Evolutionary conservation across 306 rosid genomes (phyloP), one percentile per base, ranked within the genome.

Genomic region (Dalbergia oliveri): DNA sequence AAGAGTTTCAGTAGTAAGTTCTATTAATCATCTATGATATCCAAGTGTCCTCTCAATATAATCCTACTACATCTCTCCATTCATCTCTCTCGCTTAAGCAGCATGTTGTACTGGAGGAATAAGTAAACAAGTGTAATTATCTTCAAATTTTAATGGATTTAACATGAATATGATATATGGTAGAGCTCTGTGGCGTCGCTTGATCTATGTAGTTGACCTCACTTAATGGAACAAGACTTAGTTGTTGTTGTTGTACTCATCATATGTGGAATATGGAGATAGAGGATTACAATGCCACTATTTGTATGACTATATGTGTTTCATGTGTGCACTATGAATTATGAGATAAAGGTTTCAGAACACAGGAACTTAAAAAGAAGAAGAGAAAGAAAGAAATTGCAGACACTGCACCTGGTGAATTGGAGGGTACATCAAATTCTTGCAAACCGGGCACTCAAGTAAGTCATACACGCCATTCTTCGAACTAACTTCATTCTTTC

Each of bases 391-490:
- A 18, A 15, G 41, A 78, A 49, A 70, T 73, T 72, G 84, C 43
- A 70, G 77, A 57, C 31, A 73, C 77, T 60, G 77, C 56, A 93
- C 99, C 94, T 95, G 99, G 88, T 91, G 89, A 77, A 95, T 95
- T 64, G 97, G 99, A 49, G 98, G 99, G 87, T 95, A 93, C 98
- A 93, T 95, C 86, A 91, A 80, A 68, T 84, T 89, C 41, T 85
- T 87, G 89, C 99, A 95, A 68, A 90, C 93, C 37, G 97, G 91
- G 83, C 99, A 95, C 79, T 91, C 90, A 3, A 95, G 98, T 73
- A 95, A 86, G 83, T 95, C 97, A 31, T 89, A 88, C 82, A 93
- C 96, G 0, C 91, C 97, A 81, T 90, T 93, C 74, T 92, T 87
- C 45, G 99, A 88, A 86, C 82, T 85, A 60, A 82, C 53, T 77